phyloP scores from a whole-genome alignment of 2,329 filamentous ascomycete species.

The Anthostomella pinea region DNA sequence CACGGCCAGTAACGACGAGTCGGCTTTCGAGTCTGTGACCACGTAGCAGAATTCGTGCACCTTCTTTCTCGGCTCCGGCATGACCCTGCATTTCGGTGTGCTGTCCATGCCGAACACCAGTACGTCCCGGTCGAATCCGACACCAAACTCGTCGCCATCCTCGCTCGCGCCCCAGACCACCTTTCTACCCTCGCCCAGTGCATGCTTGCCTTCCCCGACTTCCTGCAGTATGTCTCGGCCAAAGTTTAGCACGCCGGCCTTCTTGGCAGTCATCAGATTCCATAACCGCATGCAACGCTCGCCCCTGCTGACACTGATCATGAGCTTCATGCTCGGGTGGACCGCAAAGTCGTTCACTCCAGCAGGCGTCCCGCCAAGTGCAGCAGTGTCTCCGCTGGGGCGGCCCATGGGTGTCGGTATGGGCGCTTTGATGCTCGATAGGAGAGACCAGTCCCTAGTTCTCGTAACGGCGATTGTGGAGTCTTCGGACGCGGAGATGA shows the following conservation, averaged over 20 bases:
- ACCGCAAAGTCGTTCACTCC: constrained; percentile 94
- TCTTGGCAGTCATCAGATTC: constrained; percentile 96
- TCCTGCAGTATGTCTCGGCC: constrained; percentile 67
- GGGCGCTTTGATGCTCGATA: constrained; percentile 86
- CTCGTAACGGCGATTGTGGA: constrained; percentile 85
- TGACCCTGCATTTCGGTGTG: constrained; percentile 70
- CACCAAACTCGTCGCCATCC: constrained; percentile 77
- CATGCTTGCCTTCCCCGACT: constrained; percentile 72
- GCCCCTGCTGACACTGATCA: constrained; percentile 87
- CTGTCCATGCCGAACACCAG: constrained; percentile 88
- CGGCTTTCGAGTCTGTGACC: constrained; percentile 45
- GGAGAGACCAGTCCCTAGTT: constrained; percentile 82
- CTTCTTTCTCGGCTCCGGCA: constrained; percentile 69
- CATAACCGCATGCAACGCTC: constrained; percentile 91
- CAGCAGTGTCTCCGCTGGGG: constrained; percentile 86
- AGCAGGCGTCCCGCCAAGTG: constrained; percentile 74
- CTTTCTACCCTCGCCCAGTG: constrained; percentile 76
- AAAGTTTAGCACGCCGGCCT: constrained; percentile 90
- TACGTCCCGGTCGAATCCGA: constrained; percentile 82
- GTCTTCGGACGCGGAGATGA: constrained; percentile 86
- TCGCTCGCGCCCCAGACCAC: constrained; percentile 75
- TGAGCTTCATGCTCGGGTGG: constrained; percentile 93
- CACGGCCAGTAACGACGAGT: constrained; percentile 62
- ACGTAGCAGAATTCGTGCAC: constrained; percentile 80
- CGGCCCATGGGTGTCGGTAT: constrained; percentile 75